A percentile compares a stretch with the other conserved stretches of the same genome.
phyloP scores from a whole-genome alignment of 345 rosid species.

The Heritiera fomes region DNA sequence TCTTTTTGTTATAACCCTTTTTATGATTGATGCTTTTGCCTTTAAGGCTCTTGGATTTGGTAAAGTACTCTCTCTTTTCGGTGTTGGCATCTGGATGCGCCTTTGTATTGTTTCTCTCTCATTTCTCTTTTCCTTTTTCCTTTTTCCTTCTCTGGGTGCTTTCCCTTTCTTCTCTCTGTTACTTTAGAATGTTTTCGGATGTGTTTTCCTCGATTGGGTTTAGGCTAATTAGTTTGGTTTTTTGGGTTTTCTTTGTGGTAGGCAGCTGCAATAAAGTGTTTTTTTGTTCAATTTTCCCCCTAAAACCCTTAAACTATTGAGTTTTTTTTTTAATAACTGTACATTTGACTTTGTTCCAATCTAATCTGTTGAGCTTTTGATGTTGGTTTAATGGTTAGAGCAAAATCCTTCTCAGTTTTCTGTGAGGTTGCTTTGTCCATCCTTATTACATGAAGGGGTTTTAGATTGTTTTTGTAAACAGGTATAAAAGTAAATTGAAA shows the following conservation, averaged over 20 bases:
- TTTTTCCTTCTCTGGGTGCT: conserved; percentile 26
- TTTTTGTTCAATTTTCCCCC: background rate
- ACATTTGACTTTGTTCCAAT: background rate
- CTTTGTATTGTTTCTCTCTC: background rate
- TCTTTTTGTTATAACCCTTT: background rate
- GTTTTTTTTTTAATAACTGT: background rate
- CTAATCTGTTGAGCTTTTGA: conserved; percentile 19
- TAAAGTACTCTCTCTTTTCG: conserved; percentile 35
- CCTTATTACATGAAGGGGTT: conserved; percentile 16
- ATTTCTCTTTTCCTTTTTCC: background rate
- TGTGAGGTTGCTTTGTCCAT: background rate
- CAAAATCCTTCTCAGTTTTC: background rate
- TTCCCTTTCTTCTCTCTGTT: conserved; percentile 8
- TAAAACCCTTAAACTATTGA: background rate
- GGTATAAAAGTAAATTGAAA: background rate
- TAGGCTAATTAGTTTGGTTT: conserved; percentile 22
- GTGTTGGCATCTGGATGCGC: conserved; percentile 24
- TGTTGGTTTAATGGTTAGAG: conserved; percentile 18
- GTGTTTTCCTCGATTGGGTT: conserved; percentile 35
- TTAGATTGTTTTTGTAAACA: background rate
- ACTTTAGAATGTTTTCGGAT: conserved; percentile 11
- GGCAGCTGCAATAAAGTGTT: conserved; percentile 21
- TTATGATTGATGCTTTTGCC: conserved; percentile 16
- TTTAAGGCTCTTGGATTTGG: conserved; percentile 11
- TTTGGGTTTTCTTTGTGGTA: background rate